phyloP scores from a whole-genome alignment of 2,329 filamentous ascomycete genomes.

The Epichloe baconii region DNA sequence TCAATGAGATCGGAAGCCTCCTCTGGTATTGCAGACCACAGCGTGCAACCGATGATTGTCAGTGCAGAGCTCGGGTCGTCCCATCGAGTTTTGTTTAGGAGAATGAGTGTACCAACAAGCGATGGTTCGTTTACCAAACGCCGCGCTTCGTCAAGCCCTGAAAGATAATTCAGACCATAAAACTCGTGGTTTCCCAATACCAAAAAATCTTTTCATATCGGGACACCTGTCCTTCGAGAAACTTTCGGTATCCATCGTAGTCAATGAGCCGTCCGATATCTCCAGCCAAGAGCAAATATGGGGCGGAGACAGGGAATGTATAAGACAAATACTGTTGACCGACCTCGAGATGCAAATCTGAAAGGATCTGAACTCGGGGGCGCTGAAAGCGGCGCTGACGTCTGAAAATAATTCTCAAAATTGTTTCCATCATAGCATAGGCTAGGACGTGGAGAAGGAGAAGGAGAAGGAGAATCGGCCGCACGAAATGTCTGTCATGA shows the following conservation, averaged over 20 bases:
- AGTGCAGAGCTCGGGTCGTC: conserved; percentile 26
- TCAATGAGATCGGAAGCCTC: conserved; percentile 25
- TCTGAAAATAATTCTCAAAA: background rate
- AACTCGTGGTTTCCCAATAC: conserved; percentile 44
- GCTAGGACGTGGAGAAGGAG: background rate
- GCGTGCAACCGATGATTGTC: conserved; percentile 43
- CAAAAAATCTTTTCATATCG: conserved; percentile 31
- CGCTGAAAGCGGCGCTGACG: background rate
- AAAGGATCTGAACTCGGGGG: conserved; percentile 24
- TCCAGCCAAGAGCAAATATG: conserved; percentile 33
- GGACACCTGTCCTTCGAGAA: conserved; percentile 27
- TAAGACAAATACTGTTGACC: conserved; percentile 29
- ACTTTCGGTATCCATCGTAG: conserved; percentile 29
- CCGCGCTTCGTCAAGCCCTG: conserved; percentile 24
- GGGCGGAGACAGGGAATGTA: conserved; percentile 25
- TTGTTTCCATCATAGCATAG: conserved; percentile 1
- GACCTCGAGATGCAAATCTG: conserved; percentile 37
- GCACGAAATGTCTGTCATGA: background rate
- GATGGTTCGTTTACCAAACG: conserved; percentile 24
- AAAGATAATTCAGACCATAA: conserved; percentile 28
- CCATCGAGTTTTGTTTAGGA: conserved; percentile 30
- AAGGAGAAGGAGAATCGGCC: background rate
- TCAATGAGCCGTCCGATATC: conserved; percentile 37
- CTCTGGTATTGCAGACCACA: conserved; percentile 39
- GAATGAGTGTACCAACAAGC: conserved; percentile 24